Conservation (phyloP, 768 basidiomycete species). For the Holtermanniella nyarrowii region DNA sequence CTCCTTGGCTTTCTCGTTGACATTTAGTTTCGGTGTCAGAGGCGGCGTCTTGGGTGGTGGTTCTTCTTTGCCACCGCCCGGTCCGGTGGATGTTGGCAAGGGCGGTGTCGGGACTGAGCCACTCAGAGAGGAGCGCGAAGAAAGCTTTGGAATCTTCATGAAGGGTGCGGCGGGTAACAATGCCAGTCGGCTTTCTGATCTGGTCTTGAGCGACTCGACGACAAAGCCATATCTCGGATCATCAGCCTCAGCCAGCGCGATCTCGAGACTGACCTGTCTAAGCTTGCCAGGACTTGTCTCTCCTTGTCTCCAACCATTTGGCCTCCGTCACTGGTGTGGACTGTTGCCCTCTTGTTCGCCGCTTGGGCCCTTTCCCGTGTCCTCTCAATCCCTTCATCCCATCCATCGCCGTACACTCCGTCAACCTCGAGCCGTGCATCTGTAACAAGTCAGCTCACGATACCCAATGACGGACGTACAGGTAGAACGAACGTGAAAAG, state of each 20-base stretch:
- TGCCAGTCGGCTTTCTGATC: constrained; percentile 66
- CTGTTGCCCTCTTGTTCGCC: constrained; percentile 38
- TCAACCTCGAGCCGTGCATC: constrained; percentile 74
- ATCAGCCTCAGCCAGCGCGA: background rate
- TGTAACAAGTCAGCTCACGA: constrained; percentile 1
- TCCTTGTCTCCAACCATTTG: constrained; percentile 65
- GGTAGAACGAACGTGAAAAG: constrained; percentile 40
- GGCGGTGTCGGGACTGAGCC: constrained; percentile 36
- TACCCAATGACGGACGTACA: constrained; percentile 20
- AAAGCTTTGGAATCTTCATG: constrained; percentile 48
- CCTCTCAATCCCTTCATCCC: constrained; percentile 84
- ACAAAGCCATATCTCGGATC: constrained; percentile 80
- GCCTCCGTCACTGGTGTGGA: constrained; percentile 39
- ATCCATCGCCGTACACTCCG: constrained; percentile 92
- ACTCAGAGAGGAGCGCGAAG: constrained; percentile 20
- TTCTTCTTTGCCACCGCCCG: constrained; percentile 40
- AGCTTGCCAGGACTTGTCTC: constrained; percentile 55
- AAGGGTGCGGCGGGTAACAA: constrained; percentile 55
- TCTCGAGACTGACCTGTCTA: constrained; percentile 65
- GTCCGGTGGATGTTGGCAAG: constrained; percentile 46
- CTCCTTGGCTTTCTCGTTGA: constrained; percentile 49
- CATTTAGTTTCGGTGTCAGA: constrained; percentile 38
- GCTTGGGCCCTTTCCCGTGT: constrained; percentile 53
- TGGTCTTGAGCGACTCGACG: constrained; percentile 50
- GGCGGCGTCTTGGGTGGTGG: constrained; percentile 42